These are phyloP conservation scores for Elongisporangium prolatum DNA, from an alignment of 352 stramenopile genomes.

Conservation along the genomic window DNA sequence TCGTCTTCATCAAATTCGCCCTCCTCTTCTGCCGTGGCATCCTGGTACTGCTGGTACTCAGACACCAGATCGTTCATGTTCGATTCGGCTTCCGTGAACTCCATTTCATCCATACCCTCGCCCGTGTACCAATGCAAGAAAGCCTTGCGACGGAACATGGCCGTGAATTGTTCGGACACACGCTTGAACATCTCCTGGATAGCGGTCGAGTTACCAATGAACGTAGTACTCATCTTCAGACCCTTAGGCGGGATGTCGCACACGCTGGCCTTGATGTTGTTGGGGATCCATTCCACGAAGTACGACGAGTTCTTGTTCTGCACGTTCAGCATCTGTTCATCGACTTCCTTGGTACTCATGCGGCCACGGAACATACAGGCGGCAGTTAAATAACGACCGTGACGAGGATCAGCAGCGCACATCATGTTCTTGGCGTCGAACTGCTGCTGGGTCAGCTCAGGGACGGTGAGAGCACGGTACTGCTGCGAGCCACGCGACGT, in stretches of 20 bases:
- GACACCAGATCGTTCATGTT: slow-evolving; percentile 99
- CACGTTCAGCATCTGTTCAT: slow-evolving; percentile 99
- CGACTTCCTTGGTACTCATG: slow-evolving; percentile 99
- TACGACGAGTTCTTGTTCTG: slow-evolving; percentile 99
- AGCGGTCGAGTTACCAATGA: slow-evolving; percentile 98
- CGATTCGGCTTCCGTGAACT: slow-evolving; percentile 99
- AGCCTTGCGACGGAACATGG: slow-evolving; percentile 99
- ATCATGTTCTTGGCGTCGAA: slow-evolving; percentile 99
- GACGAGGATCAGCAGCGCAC: slow-evolving; percentile 97
- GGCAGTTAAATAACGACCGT: slow-evolving; percentile 98
- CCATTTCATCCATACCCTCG: slow-evolving; percentile 99
- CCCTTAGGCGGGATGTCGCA: slow-evolving; percentile 98
- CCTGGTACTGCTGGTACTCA: slow-evolving; percentile 99
- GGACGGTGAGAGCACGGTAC: slow-evolving; percentile 97
- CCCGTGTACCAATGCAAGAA: slow-evolving; percentile 99
- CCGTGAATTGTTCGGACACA: slow-evolving; percentile 99
- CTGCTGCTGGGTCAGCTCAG: slow-evolving; percentile 97
- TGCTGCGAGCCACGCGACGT: slow-evolving; percentile 95
- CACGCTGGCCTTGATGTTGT: slow-evolving; percentile 99
- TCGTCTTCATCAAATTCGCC: slow-evolving; percentile 96
- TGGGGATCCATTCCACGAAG: slow-evolving; percentile 99
- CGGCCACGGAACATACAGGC: slow-evolving; percentile 99
- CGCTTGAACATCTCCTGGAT: slow-evolving; percentile 99
- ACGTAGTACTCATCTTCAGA: slow-evolving; percentile 98
- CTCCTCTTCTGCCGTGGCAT: slow-evolving; percentile 98